Base-by-base conservation (phyloP, 1,284 basidiomycete genomes). In the Moesziomyces sp. region DNA sequence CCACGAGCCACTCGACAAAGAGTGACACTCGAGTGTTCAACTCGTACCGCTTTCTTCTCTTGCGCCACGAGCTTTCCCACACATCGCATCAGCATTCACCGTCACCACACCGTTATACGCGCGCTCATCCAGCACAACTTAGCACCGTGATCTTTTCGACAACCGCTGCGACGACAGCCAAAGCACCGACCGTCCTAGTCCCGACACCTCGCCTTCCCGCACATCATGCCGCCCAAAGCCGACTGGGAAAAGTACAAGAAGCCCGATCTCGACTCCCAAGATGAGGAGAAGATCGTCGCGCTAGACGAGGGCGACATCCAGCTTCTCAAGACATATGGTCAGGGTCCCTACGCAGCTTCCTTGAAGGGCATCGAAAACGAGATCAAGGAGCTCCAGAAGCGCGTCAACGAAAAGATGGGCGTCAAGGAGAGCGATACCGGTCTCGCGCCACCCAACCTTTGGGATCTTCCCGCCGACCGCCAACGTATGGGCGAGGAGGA, bases 341-440 rank as follows among this genome's bases (percentile, higher is more conserved):
- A 98, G 91, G 97, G 97, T 64, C 95, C 97, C 55, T 99, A 99
- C 83, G 94, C 95, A 0, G 86, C 88, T 38, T 89, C 91, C 76
- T 87, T 99, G 60, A 97, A 96, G 88, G 90, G 91, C 84, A 92
- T 92, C 30, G 96, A 98, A 77, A 87, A 88, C 57, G 97, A 99
- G 84, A 93, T 99, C 80, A 96, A 95, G 83, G 94, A 97, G 68
- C 91, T 97, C 35, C 95, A 97, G 87, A 96, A 96, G 85, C 91
- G 95, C 35, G 94, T 98, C 71, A 95, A 97, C 78, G 95, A 97
- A 87, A 95, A 94, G 86, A 93, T 98, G 76, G 92, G 93, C 69
- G 93, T 99, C 71, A 97, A 98, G 88, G 97, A 99, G 85, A 94
- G 92, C 5, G 97, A 99, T 85, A 99, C 97, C 13, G 97, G 97